A percentile compares a stretch with the other conserved stretches of the same genome.
phyloP scores from a whole-genome alignment of 352 stramenopile genomes.

The Globisporangium irregulare region DNA sequence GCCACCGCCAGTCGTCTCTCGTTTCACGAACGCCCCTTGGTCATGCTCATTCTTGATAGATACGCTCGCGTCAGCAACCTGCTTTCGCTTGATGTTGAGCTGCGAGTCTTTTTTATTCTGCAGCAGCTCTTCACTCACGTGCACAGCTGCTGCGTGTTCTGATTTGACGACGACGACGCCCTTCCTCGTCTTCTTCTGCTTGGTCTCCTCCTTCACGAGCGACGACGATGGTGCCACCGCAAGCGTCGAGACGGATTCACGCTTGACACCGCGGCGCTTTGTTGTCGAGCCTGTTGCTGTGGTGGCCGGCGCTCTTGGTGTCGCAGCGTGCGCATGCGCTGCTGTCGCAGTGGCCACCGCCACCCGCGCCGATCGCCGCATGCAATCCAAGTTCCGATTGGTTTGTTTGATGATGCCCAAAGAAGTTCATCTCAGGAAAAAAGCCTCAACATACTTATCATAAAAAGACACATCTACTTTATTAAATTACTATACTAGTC shows the following conservation, averaged over 20 bases:
- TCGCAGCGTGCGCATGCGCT: slow-evolving; percentile 3
- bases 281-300: neutral
- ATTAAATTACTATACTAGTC: neutral
- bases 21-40: neutral
- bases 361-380: slow-evolving; percentile 7
- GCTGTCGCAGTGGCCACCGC: slow-evolving; percentile 4
- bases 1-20: slow-evolving; percentile 9
- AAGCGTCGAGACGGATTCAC: neutral
- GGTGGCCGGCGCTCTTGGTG: neutral
- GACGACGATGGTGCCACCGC: neutral
- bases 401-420: neutral
- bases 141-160: neutral
- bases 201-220: slow-evolving; percentile 12
- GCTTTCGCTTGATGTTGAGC: neutral
- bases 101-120: neutral
- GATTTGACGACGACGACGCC: neutral
- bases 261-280: slow-evolving; percentile 3
- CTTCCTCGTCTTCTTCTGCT: slow-evolving; percentile 13
- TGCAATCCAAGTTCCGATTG: slow-evolving; percentile 2
- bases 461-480: neutral
- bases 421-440: neutral
- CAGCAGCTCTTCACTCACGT: neutral
- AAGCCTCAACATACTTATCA: neutral
- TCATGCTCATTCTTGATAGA: neutral
- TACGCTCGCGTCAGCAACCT: neutral